Evolutionary conservation across 2,329 filamentous ascomycete genomes (phyloP).

Genomic region (Hypoxylon sp.): DNA sequence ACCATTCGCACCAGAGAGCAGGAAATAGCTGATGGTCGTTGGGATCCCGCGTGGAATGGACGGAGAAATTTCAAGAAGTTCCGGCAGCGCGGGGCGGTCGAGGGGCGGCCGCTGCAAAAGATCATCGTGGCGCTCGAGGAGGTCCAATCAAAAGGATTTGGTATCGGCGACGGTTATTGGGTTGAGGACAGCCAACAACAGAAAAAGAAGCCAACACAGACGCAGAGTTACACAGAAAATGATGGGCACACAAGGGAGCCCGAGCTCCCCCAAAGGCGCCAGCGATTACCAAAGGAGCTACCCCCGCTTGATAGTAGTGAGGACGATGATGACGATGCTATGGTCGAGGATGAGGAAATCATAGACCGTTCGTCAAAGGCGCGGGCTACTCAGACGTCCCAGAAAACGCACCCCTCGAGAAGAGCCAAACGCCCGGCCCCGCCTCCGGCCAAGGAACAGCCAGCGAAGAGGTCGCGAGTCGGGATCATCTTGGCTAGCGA

Average conservation of each 20-base stretch:
- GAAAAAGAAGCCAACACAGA: constrained; percentile 39
- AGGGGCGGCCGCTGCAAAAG: constrained; percentile 51
- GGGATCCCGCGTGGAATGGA: constrained; percentile 92
- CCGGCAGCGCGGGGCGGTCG: constrained; percentile 61
- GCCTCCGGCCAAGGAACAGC: constrained; percentile 47
- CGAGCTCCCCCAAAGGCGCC: constrained; percentile 13
- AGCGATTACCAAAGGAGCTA: constrained; percentile 29
- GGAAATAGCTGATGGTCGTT: constrained; percentile 65
- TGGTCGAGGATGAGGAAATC: constrained; percentile 38
- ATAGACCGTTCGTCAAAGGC: constrained; percentile 32
- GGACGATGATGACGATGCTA: constrained; percentile 36
- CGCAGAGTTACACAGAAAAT: constrained; percentile 27
- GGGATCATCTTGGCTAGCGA: constrained; percentile 41
- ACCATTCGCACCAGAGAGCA: constrained; percentile 54
- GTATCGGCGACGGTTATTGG: constrained; percentile 81
- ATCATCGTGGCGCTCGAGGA: constrained; percentile 77
- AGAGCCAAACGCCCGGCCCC: constrained; percentile 47
- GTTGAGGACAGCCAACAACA: constrained; percentile 57
- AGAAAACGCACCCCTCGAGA: constrained; percentile 38
- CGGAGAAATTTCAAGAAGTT: constrained; percentile 97
- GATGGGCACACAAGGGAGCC: constrained; percentile 10
- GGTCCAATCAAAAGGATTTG: constrained; percentile 74
- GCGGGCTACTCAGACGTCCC: constrained; percentile 45
- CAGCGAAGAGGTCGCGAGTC: constrained; percentile 47
- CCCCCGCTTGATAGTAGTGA: constrained; percentile 38